These are phyloP conservation scores for Phytophthora citricola DNA, from an alignment of 352 stramenopile genomes.

Conservation along the genomic window DNA sequence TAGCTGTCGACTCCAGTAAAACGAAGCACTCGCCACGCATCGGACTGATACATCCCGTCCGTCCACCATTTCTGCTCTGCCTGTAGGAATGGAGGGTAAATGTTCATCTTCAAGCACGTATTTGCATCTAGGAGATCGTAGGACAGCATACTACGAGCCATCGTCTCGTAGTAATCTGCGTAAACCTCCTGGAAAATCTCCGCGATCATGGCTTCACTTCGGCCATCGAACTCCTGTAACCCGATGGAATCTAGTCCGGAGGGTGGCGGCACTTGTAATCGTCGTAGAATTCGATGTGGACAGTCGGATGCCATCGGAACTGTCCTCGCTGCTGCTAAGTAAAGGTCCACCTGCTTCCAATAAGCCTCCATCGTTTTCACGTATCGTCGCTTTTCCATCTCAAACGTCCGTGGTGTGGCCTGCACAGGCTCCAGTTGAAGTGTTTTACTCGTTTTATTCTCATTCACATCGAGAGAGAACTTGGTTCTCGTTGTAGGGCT, in stretches of 20 bases:
- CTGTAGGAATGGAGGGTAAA: conserved; percentile 82
- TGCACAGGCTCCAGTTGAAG: conserved; percentile 60
- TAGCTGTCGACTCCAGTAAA: conserved; percentile 73
- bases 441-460: conserved; percentile 27
- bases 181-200: conserved; percentile 84
- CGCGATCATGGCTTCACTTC: conserved; percentile 73
- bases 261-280: conserved; percentile 75
- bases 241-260: conserved; percentile 48
- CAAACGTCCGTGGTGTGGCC: conserved; percentile 70
- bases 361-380: conserved; percentile 86
- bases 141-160: conserved; percentile 84
- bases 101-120: conserved; percentile 74
- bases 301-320: conserved; percentile 72
- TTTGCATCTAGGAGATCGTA: conserved; percentile 89
- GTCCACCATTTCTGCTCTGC: conserved; percentile 90
- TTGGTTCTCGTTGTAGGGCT: conserved; percentile 37
- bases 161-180: conserved; percentile 76
- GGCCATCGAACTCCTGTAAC: conserved; percentile 62
- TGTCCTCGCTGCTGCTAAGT: conserved; percentile 51
- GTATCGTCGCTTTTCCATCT: conserved; percentile 79
- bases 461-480: conserved; percentile 54
- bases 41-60: conserved; percentile 72
- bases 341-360: conserved; percentile 81
- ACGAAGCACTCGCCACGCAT: conserved; percentile 83
- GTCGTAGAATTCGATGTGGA: conserved; percentile 66